These are phyloP conservation scores for Gamsiella multidivaricata DNA, from an alignment of 192 early-diverging fungal species.

Conservation along the genomic window DNA sequence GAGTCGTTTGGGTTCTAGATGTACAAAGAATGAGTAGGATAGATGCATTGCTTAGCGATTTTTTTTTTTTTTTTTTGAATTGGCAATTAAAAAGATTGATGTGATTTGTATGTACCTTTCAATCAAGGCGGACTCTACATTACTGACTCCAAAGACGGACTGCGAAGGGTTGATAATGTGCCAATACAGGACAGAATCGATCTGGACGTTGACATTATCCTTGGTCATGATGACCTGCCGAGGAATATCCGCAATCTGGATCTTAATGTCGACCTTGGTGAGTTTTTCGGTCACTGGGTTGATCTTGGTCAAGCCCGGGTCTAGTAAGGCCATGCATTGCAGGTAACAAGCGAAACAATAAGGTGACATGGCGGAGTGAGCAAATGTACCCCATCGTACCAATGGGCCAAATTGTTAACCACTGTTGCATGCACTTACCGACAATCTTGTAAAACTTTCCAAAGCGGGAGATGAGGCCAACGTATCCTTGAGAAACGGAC, in stretches of 20 bases:
- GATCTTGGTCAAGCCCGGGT: slow-evolving; percentile 68
- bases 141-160: slow-evolving; percentile 81
- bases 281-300: slow-evolving; percentile 62
- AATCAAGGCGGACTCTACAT: slow-evolving; percentile 79
- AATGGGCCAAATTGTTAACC: background rate
- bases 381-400: too few relatives aligned
- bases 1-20: slow-evolving; percentile 88
- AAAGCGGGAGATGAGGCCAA: slow-evolving; percentile 76
- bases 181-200: slow-evolving; percentile 92
- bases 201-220: slow-evolving; percentile 88
- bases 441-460: slow-evolving; percentile 66
- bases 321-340: too few relatives aligned
- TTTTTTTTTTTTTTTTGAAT: background rate
- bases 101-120: slow-evolving; percentile 75
- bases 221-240: slow-evolving; percentile 86
- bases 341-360: too few relatives aligned
- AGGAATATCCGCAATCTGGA: slow-evolving; percentile 66
- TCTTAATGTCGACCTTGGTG: slow-evolving; percentile 61
- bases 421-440: background rate
- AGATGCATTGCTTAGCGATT: background rate
- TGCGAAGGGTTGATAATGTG: slow-evolving; percentile 83
- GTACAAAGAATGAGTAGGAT: background rate
- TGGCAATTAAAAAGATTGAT: background rate
- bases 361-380: too few relatives aligned
- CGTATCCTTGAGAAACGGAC: slow-evolving; percentile 72